Evolutionary conservation across 257 asterid species (phyloP), one percentile per base, ranked within the genome.

Genomic region (Fraxinus pennsylvanica): DNA sequence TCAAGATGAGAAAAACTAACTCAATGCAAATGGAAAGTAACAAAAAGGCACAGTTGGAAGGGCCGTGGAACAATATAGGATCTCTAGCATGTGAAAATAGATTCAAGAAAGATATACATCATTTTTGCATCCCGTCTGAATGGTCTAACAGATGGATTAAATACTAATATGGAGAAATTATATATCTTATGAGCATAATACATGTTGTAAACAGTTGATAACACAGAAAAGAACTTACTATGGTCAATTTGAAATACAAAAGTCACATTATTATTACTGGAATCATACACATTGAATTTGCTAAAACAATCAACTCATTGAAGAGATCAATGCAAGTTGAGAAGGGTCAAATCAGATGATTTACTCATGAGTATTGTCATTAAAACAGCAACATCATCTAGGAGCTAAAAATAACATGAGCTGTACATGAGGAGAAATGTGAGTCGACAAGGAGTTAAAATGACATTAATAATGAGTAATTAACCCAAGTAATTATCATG

Each of bases 1-100:
- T 35, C 72, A 87, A 73, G 22, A 78, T 82, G 74, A 78, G 76
- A 45, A 25, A 41, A 14, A 61, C 65, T 77, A 63, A 22, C 65
- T 76, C 50, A 50, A 52, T 59, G 32, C 4, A 81, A 81, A 66
- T 39, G 78, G 52, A 81, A 79, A 78, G 59, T 57, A 70, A 27
- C 73, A 39, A 25, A 76, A n/a, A 5, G 0, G 43, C 33, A 69
- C 22, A 57, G 54, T n/a, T 71, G 35, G 17, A 63, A 63, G 17
- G 69, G 69, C 35, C 1, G n/a, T 27, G 36, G 69, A 27, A 25
- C 19, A 61, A 61, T 0, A 10, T 25, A 25, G 68, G 68, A 61
- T 61, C 68, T 61, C 33, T 63, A 63, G 33, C 35, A 22, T 12
- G 36, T 63, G 36, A 27, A 63, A 63, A 63, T 27, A 21, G 61